A percentile compares a stretch with the other conserved stretches of the same genome.
Conservation (phyloP, 768 basidiomycete genomes). For the Termitomyces sp. region DNA sequence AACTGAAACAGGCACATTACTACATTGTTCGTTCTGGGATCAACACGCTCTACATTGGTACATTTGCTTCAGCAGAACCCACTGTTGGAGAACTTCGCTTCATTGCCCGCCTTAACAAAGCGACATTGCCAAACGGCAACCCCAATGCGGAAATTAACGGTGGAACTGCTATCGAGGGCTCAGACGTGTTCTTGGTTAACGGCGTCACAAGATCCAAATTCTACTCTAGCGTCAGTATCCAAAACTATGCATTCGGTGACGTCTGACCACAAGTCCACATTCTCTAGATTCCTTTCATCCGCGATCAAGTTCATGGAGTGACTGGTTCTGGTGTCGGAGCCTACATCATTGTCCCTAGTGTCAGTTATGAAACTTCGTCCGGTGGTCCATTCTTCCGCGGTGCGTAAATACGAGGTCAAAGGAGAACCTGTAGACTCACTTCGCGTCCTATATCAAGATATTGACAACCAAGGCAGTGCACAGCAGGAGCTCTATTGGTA, state of each 20-base stretch:
- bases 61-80: slow-evolving; percentile 41
- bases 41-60: slow-evolving; percentile 43
- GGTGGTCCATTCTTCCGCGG: slow-evolving; percentile 48
- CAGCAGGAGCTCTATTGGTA: slow-evolving; percentile 47
- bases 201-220: slow-evolving; percentile 47
- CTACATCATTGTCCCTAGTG: slow-evolving; percentile 40
- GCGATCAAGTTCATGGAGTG: slow-evolving; percentile 47
- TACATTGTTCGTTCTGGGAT: slow-evolving; percentile 38
- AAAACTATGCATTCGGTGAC: background rate
- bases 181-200: slow-evolving; percentile 38
- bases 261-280: background rate
- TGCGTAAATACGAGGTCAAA: slow-evolving; percentile 8
- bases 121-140: slow-evolving; percentile 34
- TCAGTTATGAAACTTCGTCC: slow-evolving; percentile 40
- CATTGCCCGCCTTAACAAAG: slow-evolving; percentile 40
- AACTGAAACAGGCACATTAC: slow-evolving; percentile 34
- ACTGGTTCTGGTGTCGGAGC: slow-evolving; percentile 40
- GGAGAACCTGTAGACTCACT: background rate
- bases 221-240: slow-evolving; percentile 34
- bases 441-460: slow-evolving; percentile 23
- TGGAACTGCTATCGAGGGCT: slow-evolving; percentile 40
- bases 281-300: slow-evolving; percentile 39
- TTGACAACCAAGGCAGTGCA: slow-evolving; percentile 40
- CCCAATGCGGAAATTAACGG: slow-evolving; percentile 34
- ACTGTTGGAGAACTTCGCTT: slow-evolving; percentile 42